These are phyloP conservation scores for Solanum bukasovii DNA, from an alignment of 257 asterid genomes.

Conservation along the genomic window DNA sequence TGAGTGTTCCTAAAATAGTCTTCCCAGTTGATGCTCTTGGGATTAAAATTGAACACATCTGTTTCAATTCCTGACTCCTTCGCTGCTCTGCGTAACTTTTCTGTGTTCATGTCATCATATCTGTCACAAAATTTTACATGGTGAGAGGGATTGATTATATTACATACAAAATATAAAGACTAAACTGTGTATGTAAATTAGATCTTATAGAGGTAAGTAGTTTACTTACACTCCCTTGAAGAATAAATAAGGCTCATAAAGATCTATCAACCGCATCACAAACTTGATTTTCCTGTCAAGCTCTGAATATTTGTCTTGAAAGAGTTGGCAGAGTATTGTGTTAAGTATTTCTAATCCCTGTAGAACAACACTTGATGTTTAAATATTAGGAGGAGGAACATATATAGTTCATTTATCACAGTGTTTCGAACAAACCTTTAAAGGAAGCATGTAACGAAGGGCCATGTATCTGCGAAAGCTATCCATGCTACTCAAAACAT, in stretches of 20 bases:
- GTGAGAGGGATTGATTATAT: not conserved
- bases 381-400: not conserved
- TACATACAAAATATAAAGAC: not conserved
- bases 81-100: constrained; percentile 28
- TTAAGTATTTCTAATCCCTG: constrained; percentile 65
- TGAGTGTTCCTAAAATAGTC: constrained; percentile 38
- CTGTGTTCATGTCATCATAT: constrained; percentile 45
- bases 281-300: constrained; percentile 46
- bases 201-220: not conserved
- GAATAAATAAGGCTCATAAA: constrained; percentile 75
- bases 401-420: not conserved
- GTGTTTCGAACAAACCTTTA: constrained; percentile 40
- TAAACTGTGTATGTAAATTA: not conserved
- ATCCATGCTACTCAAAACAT: constrained; percentile 44
- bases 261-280: constrained; percentile 52
- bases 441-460: constrained; percentile 62
- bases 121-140: constrained; percentile 7
- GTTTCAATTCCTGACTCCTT: constrained; percentile 18
- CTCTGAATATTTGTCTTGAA: constrained; percentile 32
- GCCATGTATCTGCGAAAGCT: constrained; percentile 52
- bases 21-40: constrained; percentile 38
- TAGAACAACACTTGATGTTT: not conserved
- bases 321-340: constrained; percentile 55
- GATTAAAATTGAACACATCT: constrained; percentile 36
- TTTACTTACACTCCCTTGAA: constrained; percentile 70